Evolutionary conservation across 2,329 filamentous ascomycete species (phyloP), one percentile per base, ranked within the genome.

Genomic region (Trichoderma atrobrunneum): DNA sequence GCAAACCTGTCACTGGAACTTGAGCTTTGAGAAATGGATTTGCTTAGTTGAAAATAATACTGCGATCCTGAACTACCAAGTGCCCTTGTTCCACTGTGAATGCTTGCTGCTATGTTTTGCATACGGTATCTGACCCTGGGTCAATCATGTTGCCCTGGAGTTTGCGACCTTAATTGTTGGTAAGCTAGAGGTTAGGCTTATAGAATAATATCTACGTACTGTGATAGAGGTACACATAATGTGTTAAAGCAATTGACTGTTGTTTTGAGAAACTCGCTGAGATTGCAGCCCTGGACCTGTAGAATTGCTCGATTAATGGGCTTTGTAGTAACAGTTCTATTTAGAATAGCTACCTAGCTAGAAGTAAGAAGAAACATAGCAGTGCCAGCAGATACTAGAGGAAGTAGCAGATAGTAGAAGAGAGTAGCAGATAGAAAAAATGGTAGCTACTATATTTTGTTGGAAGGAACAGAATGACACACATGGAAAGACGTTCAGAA

Each of bases 1-100:
- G 66, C 51, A 63, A 64, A 70, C n/a, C 34, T 61, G 66, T 54
- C 60, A 57, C 34, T 54, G 30, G 66, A 62, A 57, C 48, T 28
- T 70, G 61, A 61, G 59, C 18, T 39, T 36, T 66, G 54, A 56
- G 48, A 63, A 63, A 26, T 36, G 32, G 65, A 70, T 57, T 48
- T 48, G 67, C 34, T 51, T 71, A 65, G 57, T 71, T 59, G 39
- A 63, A 24, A n/a, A 57, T 5, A 56, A 36, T 56, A 30, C 16
- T n/a, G 30, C 24, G 64, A 36, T 59, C 64, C 32, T 56, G 34
- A 26, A 54, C 11, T 34, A 28, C 28, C 34, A 39, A 60, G 62
- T 51, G 34, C 12, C 30, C 18, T 67, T 57, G 61, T 60, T 71
- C 32, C 26, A 18, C 12, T n/a, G 63, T 67, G 61, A 65, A 68